Evolutionary conservation across 441 rosid genomes (phyloP), one percentile per base, ranked within the genome.

Genomic region (Aquilaria agallochum): DNA sequence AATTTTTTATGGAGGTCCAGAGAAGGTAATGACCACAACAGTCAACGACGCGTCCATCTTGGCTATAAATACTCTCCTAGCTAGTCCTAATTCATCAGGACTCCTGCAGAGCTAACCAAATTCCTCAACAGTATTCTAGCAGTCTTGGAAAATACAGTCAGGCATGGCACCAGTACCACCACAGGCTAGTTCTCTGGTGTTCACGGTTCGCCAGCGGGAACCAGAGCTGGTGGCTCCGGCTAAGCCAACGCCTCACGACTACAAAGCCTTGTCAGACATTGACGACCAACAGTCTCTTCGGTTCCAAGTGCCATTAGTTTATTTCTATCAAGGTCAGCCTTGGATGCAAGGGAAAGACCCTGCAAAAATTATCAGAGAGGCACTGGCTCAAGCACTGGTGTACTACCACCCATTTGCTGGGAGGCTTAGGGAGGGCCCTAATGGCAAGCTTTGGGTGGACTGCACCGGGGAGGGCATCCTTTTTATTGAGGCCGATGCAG

Each of bases 261-360:
- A 71, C 11, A 76, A 74, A 57, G 56, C n/a, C 6, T 34, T 53
- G 58, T 79, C 83, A 0, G 76, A 73, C 50, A 68, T 79, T n/a
- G 80, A 79, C 14, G 80, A 76, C 45, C 80, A 76, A 60, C 64
- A 68, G 55, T 60, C 64, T 31, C 59, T 71, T n/a, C 72, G 80
- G 51, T 65, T 73, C 32, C 78, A 73, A 0, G 9, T 76, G 33
- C 73, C 74, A 30, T 8, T 60, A 4, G 27, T 79, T 53, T 62
- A 59, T 9, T 60, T 76, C 67, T 76, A 71, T 50, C 58, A 69
- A 56, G 49, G 64, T 31, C 55, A 63, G 47, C 67, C 74, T 50
- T 46, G 0, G 2, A 66, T 61, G 70, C 27, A 55, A 34, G 53
- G 32, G 34, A 56, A 58, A 5, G 76, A 78, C 20, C 80, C 70